phyloP scores from a whole-genome alignment of 805 yeast species.

The Suhomyces sp. region DNA sequence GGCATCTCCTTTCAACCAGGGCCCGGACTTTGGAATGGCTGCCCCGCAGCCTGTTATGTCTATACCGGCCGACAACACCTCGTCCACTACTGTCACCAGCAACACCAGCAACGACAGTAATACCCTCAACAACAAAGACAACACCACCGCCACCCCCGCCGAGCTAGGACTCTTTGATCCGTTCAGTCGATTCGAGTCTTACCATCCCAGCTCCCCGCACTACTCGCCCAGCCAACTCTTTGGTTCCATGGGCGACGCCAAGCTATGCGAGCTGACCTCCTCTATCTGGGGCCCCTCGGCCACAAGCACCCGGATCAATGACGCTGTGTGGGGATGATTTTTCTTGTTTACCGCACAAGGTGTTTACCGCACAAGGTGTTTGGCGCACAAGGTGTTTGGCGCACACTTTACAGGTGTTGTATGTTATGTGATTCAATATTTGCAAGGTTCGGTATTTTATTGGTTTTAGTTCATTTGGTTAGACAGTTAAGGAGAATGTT shows the following conservation, averaged over 20 bases:
- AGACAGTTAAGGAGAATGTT: too few species aligned
- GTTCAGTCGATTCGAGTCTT: constrained; percentile 19
- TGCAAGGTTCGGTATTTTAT: neutral
- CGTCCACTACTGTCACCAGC: constrained; percentile 6
- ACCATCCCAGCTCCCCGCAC: neutral
- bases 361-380: too few species aligned
- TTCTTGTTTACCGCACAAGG: neutral
- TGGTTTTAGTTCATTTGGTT: neutral
- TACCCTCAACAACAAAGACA: constrained; percentile 4
- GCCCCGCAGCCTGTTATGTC: neutral
- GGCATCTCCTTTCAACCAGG: neutral
- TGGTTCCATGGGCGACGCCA: constrained; percentile 5
- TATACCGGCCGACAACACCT: constrained; percentile 5
- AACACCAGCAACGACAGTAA: neutral
- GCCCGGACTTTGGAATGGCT: neutral
- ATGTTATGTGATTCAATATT: too few species aligned
- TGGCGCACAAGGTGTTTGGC: neutral
- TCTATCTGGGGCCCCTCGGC: constrained; percentile 23
- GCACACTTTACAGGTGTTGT: neutral
- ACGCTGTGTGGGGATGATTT: constrained; percentile 34
- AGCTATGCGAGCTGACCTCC: neutral
- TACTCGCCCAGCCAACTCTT: neutral
- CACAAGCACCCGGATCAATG: constrained; percentile 11
- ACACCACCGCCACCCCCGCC: neutral
- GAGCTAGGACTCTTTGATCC: constrained; percentile 24